Evolutionary conservation across 257 asterid genomes (phyloP).

Genomic region (Paraleonurus japonicus): DNA sequence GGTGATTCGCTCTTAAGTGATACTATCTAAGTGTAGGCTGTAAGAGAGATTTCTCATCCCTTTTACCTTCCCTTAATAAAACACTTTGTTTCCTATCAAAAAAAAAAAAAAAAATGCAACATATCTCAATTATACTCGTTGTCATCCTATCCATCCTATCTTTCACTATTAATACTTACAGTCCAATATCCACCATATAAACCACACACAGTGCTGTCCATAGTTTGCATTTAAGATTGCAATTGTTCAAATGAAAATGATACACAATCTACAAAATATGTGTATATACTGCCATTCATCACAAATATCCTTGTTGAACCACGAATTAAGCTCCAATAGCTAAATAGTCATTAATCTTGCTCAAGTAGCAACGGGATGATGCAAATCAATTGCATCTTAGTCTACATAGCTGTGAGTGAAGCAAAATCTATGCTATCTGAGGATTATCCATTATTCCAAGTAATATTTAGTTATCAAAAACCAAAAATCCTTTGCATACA

Average conservation of each 20-base stretch:
- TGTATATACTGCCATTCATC: background rate
- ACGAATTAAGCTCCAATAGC: background rate
- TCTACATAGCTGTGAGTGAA: background rate
- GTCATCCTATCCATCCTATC: conserved; percentile 4
- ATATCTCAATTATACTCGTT: background rate
- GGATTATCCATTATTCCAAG: background rate
- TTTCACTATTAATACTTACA: background rate
- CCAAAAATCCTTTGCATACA: no score
- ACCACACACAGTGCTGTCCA: background rate
- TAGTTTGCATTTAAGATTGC: background rate
- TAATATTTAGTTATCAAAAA: background rate
- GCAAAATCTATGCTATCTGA: conserved; percentile 2
- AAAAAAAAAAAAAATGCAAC: conserved; percentile 2
- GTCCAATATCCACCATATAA: background rate
- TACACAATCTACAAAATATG: background rate
- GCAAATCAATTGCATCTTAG: conserved; percentile 1
- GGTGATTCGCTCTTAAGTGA: no score
- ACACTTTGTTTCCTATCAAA: no score
- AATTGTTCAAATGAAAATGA: conserved; percentile 4
- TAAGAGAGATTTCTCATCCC: no score
- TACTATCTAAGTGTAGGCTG: no score
- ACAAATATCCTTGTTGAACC: background rate
- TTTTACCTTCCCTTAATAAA: no score
- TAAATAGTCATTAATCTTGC: background rate
- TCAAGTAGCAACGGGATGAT: conserved; percentile 6